These are phyloP conservation scores for Tarenaya hassleriana DNA, from an alignment of 345 rosid species.

Conservation along the genomic window DNA sequence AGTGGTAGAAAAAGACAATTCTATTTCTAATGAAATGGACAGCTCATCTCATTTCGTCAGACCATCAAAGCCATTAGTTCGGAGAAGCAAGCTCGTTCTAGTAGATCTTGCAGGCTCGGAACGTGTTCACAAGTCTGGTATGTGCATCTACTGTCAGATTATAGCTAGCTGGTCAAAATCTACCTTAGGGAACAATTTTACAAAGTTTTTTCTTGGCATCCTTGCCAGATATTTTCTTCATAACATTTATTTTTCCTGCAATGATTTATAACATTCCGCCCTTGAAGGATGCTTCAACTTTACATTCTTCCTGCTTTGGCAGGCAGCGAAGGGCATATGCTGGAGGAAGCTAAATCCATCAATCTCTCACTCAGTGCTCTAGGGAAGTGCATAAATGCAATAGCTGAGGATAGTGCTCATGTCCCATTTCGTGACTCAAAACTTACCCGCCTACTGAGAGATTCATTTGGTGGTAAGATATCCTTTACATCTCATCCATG, in stretches of 20 bases:
- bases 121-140: constrained; percentile 96
- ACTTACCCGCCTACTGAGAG: constrained; percentile 78
- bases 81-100: constrained; percentile 83
- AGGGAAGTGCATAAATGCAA: constrained; percentile 88
- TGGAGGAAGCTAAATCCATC: constrained; percentile 91
- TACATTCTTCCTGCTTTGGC: constrained; percentile 25
- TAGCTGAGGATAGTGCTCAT: constrained; percentile 82
- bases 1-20: constrained; percentile 51
- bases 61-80: constrained; percentile 65
- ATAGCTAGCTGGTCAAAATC: constrained; percentile 8
- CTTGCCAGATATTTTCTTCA: neutral
- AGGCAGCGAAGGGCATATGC: constrained; percentile 87
- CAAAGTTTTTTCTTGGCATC: constrained; percentile 8
- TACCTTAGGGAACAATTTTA: constrained; percentile 10
- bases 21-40: constrained; percentile 48
- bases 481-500: constrained; percentile 17
- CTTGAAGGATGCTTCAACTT: constrained; percentile 10
- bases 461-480: constrained; percentile 80
- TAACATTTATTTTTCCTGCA: neutral
- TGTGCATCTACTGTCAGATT: constrained; percentile 4
- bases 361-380: constrained; percentile 84
- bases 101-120: constrained; percentile 99
- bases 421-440: constrained; percentile 88
- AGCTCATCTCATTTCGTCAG: constrained; percentile 54
- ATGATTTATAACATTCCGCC: neutral